phyloP scores from a whole-genome alignment of 2,329 filamentous ascomycete species.

The Alternaria arborescens region DNA sequence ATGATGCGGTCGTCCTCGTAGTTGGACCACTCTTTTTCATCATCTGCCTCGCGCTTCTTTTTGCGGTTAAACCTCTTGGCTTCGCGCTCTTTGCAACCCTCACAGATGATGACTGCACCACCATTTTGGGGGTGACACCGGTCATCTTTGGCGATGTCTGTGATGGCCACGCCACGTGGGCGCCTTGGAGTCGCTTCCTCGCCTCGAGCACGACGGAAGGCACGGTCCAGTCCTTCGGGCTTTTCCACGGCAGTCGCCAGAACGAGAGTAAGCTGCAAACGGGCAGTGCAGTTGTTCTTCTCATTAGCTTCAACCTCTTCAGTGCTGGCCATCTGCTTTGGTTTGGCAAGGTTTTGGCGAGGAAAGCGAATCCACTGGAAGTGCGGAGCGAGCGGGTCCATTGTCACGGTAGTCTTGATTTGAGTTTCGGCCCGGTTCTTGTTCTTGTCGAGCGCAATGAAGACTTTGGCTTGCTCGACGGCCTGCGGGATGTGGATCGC shows the following conservation, averaged over 20 bases:
- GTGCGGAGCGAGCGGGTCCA: constrained; percentile 77
- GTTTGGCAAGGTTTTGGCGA: constrained; percentile 90
- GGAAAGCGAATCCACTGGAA: constrained; percentile 86
- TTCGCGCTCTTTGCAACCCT: constrained; percentile 90
- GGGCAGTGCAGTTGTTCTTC: constrained; percentile 64
- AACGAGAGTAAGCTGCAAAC: constrained; percentile 63
- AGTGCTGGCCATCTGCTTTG: constrained; percentile 84
- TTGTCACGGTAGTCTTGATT: constrained; percentile 83
- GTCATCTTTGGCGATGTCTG: constrained; percentile 64
- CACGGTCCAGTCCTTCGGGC: constrained; percentile 69
- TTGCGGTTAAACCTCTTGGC: constrained; percentile 90
- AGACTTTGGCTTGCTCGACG: constrained; percentile 30
- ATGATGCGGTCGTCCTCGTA: constrained; percentile 56
- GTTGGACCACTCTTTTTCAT: constrained; percentile 81
- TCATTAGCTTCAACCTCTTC: constrained; percentile 75
- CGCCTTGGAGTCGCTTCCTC: constrained; percentile 52
- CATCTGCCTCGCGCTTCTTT: constrained; percentile 87
- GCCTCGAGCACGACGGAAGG: constrained; percentile 67
- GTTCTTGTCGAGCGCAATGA: constrained; percentile 42
- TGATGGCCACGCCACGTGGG: constrained; percentile 50
- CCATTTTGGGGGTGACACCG: constrained; percentile 81
- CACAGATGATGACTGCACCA: constrained; percentile 91
- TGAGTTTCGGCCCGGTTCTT: constrained; percentile 98
- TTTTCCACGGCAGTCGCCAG: constrained; percentile 93
- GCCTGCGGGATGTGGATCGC: constrained; percentile 42